A percentile compares a stretch with the other conserved stretches of the same genome.
Evolutionary conservation across 2,329 filamentous ascomycete genomes (phyloP).

Genomic region (Dryadomyces quercus-mongolicae): DNA sequence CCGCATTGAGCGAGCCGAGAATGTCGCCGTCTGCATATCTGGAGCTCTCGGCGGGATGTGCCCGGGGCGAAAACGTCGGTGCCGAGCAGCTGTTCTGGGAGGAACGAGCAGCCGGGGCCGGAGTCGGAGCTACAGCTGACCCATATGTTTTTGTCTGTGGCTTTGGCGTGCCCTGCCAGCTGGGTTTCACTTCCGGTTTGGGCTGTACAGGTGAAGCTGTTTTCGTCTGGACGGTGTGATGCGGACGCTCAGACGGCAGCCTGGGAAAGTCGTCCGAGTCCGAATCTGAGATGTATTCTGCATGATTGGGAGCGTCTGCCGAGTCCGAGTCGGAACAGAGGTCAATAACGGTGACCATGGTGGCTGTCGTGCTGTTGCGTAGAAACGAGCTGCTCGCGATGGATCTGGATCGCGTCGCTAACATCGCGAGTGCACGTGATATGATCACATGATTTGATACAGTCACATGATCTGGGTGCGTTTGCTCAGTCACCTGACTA

Average conservation of each 20-base stretch:
- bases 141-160: too few relatives aligned
- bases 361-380: not conserved
- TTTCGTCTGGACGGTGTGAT: too few relatives aligned
- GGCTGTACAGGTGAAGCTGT: not conserved
- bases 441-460: not conserved
- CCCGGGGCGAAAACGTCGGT: too few relatives aligned
- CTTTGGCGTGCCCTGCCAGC: too few relatives aligned
- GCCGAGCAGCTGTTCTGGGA: too few relatives aligned
- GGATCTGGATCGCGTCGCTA: not conserved
- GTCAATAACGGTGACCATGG: not conserved
- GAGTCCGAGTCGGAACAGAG: not conserved
- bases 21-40: constrained; percentile 14
- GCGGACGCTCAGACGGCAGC: not conserved
- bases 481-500: too few relatives aligned
- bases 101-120: too few relatives aligned
- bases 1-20: constrained; percentile 38
- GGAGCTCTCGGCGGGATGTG: too few relatives aligned
- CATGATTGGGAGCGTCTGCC: not conserved
- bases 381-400: not conserved
- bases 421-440: not conserved
- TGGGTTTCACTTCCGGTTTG: not conserved
- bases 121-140: too few relatives aligned
- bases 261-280: not conserved
- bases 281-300: not conserved
- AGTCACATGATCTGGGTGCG: too few relatives aligned